Percentiles rank a stretch among this genome's conserved stretches.
Evolutionary conservation across 2,329 filamentous ascomycete genomes (phyloP).

Genomic region (Calcarisporium arbuscula): DNA sequence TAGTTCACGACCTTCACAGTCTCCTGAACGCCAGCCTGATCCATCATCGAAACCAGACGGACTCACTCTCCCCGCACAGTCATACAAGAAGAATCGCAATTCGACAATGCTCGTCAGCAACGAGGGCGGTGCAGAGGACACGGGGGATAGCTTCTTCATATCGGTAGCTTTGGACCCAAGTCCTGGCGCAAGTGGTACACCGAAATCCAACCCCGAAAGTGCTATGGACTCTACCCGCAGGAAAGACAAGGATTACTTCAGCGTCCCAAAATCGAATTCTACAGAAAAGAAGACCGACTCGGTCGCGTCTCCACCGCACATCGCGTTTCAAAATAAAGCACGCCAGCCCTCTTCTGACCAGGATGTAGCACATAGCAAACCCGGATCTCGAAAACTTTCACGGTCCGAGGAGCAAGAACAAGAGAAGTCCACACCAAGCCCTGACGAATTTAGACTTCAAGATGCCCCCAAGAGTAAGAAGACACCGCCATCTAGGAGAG

Average conservation of each 20-base stretch:
- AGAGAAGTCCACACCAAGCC: constrained; percentile 19
- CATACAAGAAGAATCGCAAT: constrained; percentile 71
- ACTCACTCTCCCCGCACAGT: constrained; percentile 65
- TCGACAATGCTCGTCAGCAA: constrained; percentile 56
- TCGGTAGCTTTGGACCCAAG: constrained; percentile 69
- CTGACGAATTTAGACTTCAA: constrained; percentile 65
- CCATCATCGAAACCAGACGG: constrained; percentile 45
- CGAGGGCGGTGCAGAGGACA: constrained; percentile 41
- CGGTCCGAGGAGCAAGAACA: constrained; percentile 28
- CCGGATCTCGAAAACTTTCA: constrained; percentile 40
- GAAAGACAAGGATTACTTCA: constrained; percentile 57
- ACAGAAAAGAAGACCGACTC: constrained; percentile 43
- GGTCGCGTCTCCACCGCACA: constrained; percentile 68
- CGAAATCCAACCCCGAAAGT: constrained; percentile 46
- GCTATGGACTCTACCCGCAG: constrained; percentile 37
- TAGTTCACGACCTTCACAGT: constrained; percentile 45
- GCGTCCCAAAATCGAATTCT: constrained; percentile 32
- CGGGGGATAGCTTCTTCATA: constrained; percentile 67
- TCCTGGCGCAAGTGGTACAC: constrained; percentile 49
- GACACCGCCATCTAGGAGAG: constrained; percentile 32
- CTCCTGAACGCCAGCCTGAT: constrained; percentile 45
- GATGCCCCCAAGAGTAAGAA: constrained; percentile 67
- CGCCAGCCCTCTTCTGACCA: constrained; percentile 53
- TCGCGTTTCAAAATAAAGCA: constrained; percentile 82
- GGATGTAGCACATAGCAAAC: constrained; percentile 46